A percentile compares a stretch with the other conserved stretches of the same genome.
phyloP scores from a whole-genome alignment of 2,329 filamentous ascomycete species.

The Blastomyces gilchristii region DNA sequence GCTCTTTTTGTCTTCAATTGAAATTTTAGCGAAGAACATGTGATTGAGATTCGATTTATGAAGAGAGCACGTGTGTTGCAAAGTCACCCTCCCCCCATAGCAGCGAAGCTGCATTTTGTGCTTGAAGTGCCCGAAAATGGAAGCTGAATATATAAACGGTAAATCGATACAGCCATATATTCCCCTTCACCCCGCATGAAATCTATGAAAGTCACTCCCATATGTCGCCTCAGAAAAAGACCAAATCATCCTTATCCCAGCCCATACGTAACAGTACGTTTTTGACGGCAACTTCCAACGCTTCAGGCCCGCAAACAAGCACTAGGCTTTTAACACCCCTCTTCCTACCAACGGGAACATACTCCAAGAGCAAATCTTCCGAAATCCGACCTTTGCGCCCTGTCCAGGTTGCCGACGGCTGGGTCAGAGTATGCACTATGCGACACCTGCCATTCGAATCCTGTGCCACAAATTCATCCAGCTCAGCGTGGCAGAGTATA shows the following conservation, averaged over 20 bases:
- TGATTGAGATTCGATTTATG: background rate
- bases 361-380: constrained; percentile 49
- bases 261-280: constrained; percentile 50
- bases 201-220: background rate
- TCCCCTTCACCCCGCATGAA: background rate
- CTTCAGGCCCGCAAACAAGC: constrained; percentile 67
- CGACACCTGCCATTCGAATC: constrained; percentile 48
- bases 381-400: constrained; percentile 60
- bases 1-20: background rate
- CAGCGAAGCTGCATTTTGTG: background rate
- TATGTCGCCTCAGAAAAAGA: constrained; percentile 55
- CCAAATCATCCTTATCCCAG: constrained; percentile 60
- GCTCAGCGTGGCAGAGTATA: constrained; percentile 65
- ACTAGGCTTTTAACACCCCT: constrained; percentile 48
- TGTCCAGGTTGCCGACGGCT: constrained; percentile 54
- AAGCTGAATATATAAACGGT: background rate
- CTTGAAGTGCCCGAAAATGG: background rate
- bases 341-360: constrained; percentile 42
- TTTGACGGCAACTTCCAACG: constrained; percentile 59
- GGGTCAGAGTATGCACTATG: constrained; percentile 59
- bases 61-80: background rate
- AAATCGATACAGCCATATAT: background rate
- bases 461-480: constrained; percentile 52
- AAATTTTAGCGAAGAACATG: background rate
- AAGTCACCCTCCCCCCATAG: background rate